These are phyloP conservation scores for Kodamaea sp. DNA, from an alignment of 1,139 yeast genomes.

Conservation along the genomic window DNA sequence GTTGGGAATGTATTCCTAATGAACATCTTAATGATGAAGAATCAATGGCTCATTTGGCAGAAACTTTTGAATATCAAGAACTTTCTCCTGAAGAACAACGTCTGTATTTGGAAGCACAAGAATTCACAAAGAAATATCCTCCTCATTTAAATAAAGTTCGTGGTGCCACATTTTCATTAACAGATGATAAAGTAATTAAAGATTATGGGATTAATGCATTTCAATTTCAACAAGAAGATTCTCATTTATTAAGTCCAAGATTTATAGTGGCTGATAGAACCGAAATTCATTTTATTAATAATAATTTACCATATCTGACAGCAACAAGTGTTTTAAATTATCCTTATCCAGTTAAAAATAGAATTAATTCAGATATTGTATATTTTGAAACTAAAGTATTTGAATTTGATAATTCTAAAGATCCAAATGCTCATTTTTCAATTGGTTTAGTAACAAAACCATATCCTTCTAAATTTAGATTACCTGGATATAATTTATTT, in stretches of 20 bases:
- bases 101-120: slow-evolving; percentile 34
- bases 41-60: slow-evolving; percentile 31
- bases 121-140: slow-evolving; percentile 30
- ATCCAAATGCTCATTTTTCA: slow-evolving; percentile 52
- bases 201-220: slow-evolving; percentile 43
- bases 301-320: slow-evolving; percentile 41
- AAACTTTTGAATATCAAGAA: slow-evolving; percentile 35
- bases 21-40: slow-evolving; percentile 46
- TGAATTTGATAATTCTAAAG: slow-evolving; percentile 34
- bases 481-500: slow-evolving; percentile 81
- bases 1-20: slow-evolving; percentile 24
- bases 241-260: slow-evolving; percentile 26
- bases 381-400: slow-evolving; percentile 70
- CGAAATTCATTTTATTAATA: slow-evolving; percentile 50
- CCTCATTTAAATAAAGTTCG: slow-evolving; percentile 30
- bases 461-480: slow-evolving; percentile 72
- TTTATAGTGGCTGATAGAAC: slow-evolving; percentile 59
- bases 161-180: slow-evolving; percentile 33
- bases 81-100: slow-evolving; percentile 45
- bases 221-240: slow-evolving; percentile 38
- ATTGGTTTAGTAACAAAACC: slow-evolving; percentile 87
- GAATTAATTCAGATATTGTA: slow-evolving; percentile 54
- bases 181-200: slow-evolving; percentile 27
- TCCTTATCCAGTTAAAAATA: slow-evolving; percentile 58
- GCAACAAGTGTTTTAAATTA: slow-evolving; percentile 53